Percentiles rank a stretch among this genome's conserved stretches.
Evolutionary conservation across 306 rosid genomes (phyloP).

Genomic region (Fagus crenata): DNA sequence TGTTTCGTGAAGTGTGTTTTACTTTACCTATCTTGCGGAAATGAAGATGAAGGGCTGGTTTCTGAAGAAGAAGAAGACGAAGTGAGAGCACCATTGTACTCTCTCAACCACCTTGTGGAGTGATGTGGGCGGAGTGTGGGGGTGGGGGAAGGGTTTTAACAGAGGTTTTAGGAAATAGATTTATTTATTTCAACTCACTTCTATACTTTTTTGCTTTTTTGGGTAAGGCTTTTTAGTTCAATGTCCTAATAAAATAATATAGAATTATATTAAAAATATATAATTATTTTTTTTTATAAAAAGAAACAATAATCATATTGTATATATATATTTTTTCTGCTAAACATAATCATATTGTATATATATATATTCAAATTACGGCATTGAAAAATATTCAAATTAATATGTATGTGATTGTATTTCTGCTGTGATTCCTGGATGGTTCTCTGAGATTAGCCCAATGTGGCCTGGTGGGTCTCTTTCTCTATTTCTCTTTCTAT

Average conservation of each 20-base stretch:
- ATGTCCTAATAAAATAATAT: no score
- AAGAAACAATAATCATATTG: no score
- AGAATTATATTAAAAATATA: no score
- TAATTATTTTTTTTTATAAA: no score
- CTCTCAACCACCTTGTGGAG: neutral
- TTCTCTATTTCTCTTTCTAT: neutral
- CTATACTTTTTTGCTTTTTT: neutral
- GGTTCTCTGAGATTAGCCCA: conserved; percentile 99
- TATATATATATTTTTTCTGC: no score
- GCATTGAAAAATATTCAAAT: no score
- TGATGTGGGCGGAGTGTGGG: neutral
- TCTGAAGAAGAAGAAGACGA: conserved; percentile 9
- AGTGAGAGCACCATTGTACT: conserved; percentile 18
- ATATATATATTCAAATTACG: no score
- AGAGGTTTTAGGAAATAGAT: conserved; percentile 21
- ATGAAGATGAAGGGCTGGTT: conserved; percentile 13
- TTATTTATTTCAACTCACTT: neutral
- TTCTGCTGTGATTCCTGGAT: conserved; percentile 80
- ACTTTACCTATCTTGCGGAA: conserved; percentile 23
- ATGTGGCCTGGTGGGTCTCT: conserved; percentile 93
- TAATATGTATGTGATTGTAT: no score
- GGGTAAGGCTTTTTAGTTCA: neutral
- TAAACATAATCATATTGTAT: no score
- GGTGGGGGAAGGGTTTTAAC: neutral
- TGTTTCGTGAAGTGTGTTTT: conserved; percentile 20